These are phyloP conservation scores for Daphne laureola DNA, from an alignment of 441 rosid species.

Conservation along the genomic window DNA sequence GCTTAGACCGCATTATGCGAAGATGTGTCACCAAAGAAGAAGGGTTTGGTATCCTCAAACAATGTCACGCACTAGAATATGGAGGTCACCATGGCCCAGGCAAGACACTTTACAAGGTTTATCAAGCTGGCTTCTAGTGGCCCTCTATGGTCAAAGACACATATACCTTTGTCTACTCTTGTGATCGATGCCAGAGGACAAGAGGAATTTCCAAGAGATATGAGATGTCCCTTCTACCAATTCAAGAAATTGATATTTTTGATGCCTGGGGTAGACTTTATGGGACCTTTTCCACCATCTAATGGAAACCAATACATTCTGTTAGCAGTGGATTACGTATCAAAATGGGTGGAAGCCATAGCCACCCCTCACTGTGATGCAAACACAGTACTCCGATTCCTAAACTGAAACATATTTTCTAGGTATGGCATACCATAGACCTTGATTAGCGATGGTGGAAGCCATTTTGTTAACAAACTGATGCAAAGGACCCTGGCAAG, in stretches of 20 bases:
- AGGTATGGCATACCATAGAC: background rate
- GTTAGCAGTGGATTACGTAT: background rate
- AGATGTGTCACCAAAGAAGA: background rate
- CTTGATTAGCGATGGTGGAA: background rate
- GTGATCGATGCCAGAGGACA: background rate
- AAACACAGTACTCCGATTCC: background rate
- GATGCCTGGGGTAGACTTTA: background rate
- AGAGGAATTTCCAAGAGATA: background rate
- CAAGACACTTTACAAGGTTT: background rate
- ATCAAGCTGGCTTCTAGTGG: background rate
- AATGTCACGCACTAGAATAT: background rate
- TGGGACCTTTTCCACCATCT: background rate
- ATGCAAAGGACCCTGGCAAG: background rate
- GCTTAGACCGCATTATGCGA: background rate
- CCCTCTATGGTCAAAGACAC: background rate
- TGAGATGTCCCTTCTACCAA: background rate
- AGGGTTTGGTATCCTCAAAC: background rate
- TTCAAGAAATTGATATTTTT: background rate
- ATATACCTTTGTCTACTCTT: background rate
- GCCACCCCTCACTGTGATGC: background rate
- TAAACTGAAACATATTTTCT: background rate
- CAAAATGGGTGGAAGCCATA: background rate
- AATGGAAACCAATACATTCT: background rate
- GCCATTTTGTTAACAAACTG: background rate
- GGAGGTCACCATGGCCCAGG: background rate